A percentile compares a stretch with the other conserved stretches of the same genome.
Conservation (phyloP, 1,284 basidiomycete genomes). For the Ganoderma lingzhi region DNA sequence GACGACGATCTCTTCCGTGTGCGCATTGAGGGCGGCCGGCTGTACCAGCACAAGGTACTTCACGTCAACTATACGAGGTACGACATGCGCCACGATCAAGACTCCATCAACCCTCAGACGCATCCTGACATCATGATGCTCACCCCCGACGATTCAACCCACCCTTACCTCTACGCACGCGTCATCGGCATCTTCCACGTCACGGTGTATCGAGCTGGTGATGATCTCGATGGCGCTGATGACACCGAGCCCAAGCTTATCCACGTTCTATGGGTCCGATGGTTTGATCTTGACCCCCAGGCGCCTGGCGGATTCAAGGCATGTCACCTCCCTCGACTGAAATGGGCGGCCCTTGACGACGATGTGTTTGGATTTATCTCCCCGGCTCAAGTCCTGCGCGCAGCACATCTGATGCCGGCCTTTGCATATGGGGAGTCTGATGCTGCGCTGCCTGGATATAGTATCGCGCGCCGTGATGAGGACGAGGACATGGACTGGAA, state of each 20-base stretch:
- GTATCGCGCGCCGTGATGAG: neutral
- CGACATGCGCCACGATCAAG: slow-evolving; percentile 46
- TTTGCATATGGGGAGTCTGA: slow-evolving; percentile 6
- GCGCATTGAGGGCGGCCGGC: slow-evolving; percentile 17
- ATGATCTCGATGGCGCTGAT: neutral
- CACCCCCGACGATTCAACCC: slow-evolving; percentile 8
- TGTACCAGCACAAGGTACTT: slow-evolving; percentile 35
- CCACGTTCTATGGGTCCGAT: slow-evolving; percentile 33
- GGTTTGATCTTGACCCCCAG: slow-evolving; percentile 2
- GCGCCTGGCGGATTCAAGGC: slow-evolving; percentile 1
- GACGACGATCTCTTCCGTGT: slow-evolving; percentile 17
- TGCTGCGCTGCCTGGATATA: neutral
- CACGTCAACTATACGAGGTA: slow-evolving; percentile 54
- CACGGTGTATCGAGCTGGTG: neutral
- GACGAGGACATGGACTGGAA: slow-evolving; percentile 2
- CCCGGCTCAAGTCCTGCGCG: slow-evolving; percentile 16
- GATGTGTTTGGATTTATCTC: slow-evolving; percentile 12
- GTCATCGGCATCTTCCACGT: slow-evolving; percentile 5
- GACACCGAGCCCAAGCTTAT: neutral
- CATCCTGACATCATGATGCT: slow-evolving; percentile 46
- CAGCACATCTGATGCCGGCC: slow-evolving; percentile 14
- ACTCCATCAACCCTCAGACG: slow-evolving; percentile 45
- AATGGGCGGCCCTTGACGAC: slow-evolving; percentile 5
- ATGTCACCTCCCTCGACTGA: slow-evolving; percentile 4
- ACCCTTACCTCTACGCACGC: slow-evolving; percentile 2